Base-by-base conservation (phyloP, 1,284 basidiomycete species). In the Kalmanozyma brasiliensis region DNA sequence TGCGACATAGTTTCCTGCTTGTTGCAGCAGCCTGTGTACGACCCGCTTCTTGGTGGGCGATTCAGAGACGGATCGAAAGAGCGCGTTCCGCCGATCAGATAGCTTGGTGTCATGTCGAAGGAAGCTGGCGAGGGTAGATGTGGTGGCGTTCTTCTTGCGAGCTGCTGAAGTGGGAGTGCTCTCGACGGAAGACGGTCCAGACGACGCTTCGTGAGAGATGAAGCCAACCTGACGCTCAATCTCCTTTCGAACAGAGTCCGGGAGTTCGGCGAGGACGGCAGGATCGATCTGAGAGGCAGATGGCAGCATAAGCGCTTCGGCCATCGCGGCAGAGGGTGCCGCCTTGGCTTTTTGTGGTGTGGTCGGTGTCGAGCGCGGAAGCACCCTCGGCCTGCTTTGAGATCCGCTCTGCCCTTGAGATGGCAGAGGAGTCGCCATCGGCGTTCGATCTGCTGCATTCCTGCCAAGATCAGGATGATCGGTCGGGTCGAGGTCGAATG, bases 231-330 rank as follows among this genome's bases (percentile, higher is more conserved):
- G 71, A 0, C 76, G 56, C 32, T 77, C 57, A 22, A 80, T 71
- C 41, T 80, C 76, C n/a, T 60, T 62, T 5, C 77, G 72, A 4
- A 79, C 56, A 16, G 58, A 58, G 2, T 64, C 60, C 0, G 79
- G 80, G 2, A 82, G 53, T 37, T 79, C 75, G 16, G 67, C 63
- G 2, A 82, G 71, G 2, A 78, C 78, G 11, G 62, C 47, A 4
- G 71, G 64, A 33, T 82, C 80, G 41, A 82, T 63, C 56, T 80
- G 79, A 0, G 79, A 80, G 4, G 66, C 66, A 0, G 75, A 74
- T 1, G 77, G 78, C 3, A 76, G 43, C 48, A 65, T 52, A 6
- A 76, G 56, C 19, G 66, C 62, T 37, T 61, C 52, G 6, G 49
- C 62, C 42, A 62, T 52, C 6, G 53, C 56, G 3, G 58, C 55